These are phyloP conservation scores for Scutellaria baicalensis DNA, from an alignment of 257 asterid genomes.

Conservation along the genomic window DNA sequence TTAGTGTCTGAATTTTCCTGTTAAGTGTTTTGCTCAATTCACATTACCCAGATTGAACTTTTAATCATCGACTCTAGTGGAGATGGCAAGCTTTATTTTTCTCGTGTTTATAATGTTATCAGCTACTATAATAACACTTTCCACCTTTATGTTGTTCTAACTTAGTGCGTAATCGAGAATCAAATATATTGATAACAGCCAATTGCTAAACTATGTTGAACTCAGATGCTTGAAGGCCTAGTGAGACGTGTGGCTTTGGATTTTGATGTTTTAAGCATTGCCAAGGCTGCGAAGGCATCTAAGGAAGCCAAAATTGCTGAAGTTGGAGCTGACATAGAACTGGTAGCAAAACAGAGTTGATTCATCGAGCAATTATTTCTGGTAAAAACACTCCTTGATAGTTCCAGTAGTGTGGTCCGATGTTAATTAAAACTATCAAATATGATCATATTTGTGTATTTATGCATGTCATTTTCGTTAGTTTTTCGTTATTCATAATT, in stretches of 20 bases:
- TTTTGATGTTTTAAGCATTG: conserved; percentile 71
- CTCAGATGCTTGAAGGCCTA: conserved; percentile 86
- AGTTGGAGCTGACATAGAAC: conserved; percentile 88
- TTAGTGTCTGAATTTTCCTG: neutral
- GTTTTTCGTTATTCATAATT: too few species aligned
- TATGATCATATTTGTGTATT: neutral
- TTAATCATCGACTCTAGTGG: neutral
- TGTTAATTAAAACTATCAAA: neutral
- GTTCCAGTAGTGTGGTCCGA: neutral
- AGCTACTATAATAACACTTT: neutral
- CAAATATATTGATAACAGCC: neutral
- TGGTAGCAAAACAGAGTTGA: conserved; percentile 51
- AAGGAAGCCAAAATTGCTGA: conserved; percentile 72
- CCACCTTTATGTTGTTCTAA: too few species aligned
- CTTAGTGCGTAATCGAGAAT: neutral
- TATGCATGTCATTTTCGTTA: too few species aligned
- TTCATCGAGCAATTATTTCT: neutral
- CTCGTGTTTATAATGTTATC: neutral
- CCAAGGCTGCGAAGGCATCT: conserved; percentile 72
- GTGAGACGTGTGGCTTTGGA: conserved; percentile 76
- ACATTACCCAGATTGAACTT: neutral
- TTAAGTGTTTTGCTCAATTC: neutral
- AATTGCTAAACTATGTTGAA: neutral
- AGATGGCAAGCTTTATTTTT: neutral
- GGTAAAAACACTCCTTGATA: conserved; percentile 17